Base-by-base conservation (phyloP, 768 basidiomycete species). In the Suillus luteus region DNA sequence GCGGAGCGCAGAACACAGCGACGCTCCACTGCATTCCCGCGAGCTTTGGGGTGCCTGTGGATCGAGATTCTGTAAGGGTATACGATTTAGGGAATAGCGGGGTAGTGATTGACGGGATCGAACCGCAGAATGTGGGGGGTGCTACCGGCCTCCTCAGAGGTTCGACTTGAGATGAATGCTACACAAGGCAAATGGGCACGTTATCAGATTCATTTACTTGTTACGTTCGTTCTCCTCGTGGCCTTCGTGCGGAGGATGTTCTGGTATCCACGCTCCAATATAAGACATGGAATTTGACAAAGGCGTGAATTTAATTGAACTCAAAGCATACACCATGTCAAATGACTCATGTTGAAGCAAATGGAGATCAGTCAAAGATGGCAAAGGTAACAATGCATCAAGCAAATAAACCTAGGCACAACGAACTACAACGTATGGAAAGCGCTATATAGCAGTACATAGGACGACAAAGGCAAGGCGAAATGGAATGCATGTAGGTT, bases 361-460 rank as follows among this genome's bases (percentile, higher is more conserved):
- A 55, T 59, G 60, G n/a, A 51, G 52, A 44, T 54, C 52, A 33
- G 40, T 59, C 51, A 61, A 61, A 43, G 40, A 51, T 48, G 58
- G 62, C 27, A 66, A 63, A 65, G 70, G 73, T 64, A 73, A 63
- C 66, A 66, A 65, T 58, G 62, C 67, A 72, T 66, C 62, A 49
- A 66, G 63, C 60, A 64, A 52, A 66, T 65, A 60, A 52, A 68
- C 54, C 67, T 62, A 60, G 46, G 67, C 66, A 64, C 66, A 62
- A 67, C 40, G 38, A 61, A 62, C 38, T 61, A 62, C 65, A 63
- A 72, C 70, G 70, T 76, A 76, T 76, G 68, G 62, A 75, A 67
- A 70, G 60, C 62, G 49, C 62, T 65, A 69, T 65, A 52, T 52
- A 65, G 57, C 55, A 69, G 59, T 75, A 75, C 74, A 76, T 38